Evolutionary conservation across 2,329 filamentous ascomycete genomes (phyloP), one percentile per base, ranked within the genome.

Genomic region (Aspergillus sp.): DNA sequence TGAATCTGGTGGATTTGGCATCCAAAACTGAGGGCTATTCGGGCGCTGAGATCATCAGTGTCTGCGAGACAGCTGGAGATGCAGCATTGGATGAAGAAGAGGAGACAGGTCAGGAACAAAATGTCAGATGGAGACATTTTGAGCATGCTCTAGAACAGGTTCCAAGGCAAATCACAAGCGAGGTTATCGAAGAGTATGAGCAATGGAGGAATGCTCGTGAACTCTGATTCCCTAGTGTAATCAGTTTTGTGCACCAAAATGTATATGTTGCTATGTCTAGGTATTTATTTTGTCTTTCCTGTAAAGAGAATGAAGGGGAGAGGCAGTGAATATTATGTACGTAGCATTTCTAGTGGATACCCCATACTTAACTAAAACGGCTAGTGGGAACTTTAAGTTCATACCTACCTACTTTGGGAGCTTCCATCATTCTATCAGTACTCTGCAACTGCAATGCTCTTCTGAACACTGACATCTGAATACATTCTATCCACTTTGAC

Each of bases 41-140:
- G 1, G 90, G 90, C 2, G 90, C 90, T 0, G 91, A 96, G 68
- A 81, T 96, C 50, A 79, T 83, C 37, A 76, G 72, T 17, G 76
- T 86, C 17, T 79, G 76, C 52, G 70, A 78, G 55, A 71, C 68
- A 22, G 77, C 76, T 49, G 67, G 72, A 51, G 70, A 79, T 62
- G 70, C 66, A 38, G 70, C 78, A 51, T 59, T 82, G 62, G 73
- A 78, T 53, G 74, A 77, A 48, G 71, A 73, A 51, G 74, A 74
- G 59, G 63, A 72, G 60, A 64, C 60, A n/a, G 54, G 65, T 3
- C 50, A 67, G 53, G 62, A 68, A 32, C 60, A 61, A 25, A 58
- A 59, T 33, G 65, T 77, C 25, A 64, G 60, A 30, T 60, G 60
- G 58, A 60, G 60, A 47, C 73, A 78, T 54, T 74, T 78, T 50